Evolutionary conservation across 1,284 basidiomycete species (phyloP).

Genomic region (Schizopora paradoxa): DNA sequence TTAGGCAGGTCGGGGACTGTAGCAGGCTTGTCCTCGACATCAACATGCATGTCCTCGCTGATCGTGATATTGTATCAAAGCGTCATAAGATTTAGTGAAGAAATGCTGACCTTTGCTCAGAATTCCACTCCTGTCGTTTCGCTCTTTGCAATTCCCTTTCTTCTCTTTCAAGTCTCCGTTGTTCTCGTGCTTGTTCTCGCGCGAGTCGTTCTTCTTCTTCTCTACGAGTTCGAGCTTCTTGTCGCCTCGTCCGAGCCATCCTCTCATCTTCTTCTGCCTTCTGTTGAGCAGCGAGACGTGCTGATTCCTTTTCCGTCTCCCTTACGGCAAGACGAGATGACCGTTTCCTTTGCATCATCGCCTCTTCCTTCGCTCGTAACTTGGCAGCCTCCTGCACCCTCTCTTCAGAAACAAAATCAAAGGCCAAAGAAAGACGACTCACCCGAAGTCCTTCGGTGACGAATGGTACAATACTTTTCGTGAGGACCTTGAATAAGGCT

Average conservation of each 20-base stretch:
- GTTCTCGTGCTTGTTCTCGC: constrained; percentile 51
- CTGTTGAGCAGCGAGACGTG: constrained; percentile 44
- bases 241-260: constrained; percentile 51
- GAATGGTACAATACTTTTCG: constrained; percentile 58
- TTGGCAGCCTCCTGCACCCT: constrained; percentile 53
- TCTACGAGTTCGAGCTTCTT: constrained; percentile 57
- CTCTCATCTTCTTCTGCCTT: constrained; percentile 63
- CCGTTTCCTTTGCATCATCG: constrained; percentile 73
- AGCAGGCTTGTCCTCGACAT: background rate
- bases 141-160: constrained; percentile 30
- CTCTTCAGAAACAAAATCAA: constrained; percentile 7
- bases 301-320: constrained; percentile 68
- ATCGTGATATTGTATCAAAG: no score
- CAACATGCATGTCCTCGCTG: background rate
- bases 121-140: constrained; percentile 11
- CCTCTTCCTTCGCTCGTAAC: constrained; percentile 58
- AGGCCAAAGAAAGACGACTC: constrained; percentile 21
- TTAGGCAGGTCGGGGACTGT: background rate
- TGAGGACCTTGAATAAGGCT: constrained; percentile 64
- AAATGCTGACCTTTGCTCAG: constrained; percentile 18
- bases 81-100: no score
- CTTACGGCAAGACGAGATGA: constrained; percentile 77
- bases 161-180: constrained; percentile 47
- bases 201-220: constrained; percentile 59
- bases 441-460: constrained; percentile 63